Percentiles rank a stretch among this genome's conserved stretches.
Conservation (phyloP, 2,329 filamentous ascomycete genomes). For the Escovopsis sp. region DNA sequence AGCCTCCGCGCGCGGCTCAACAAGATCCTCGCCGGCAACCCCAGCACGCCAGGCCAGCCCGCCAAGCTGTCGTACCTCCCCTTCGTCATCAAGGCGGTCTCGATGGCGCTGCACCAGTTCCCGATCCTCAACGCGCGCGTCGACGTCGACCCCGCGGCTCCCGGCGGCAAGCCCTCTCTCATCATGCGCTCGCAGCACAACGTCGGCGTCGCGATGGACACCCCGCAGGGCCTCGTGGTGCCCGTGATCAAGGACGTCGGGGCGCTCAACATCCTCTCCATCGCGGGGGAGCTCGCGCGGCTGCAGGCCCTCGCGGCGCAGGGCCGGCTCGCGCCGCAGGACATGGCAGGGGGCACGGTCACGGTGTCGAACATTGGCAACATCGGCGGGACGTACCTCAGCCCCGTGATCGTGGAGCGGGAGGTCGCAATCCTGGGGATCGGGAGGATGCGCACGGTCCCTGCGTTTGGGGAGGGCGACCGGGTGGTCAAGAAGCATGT, state of each 20-base stretch:
- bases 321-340: conserved; percentile 60
- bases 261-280: conserved; percentile 57
- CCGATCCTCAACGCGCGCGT: conserved; percentile 81
- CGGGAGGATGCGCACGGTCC: conserved; percentile 65
- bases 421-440: conserved; percentile 89
- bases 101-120: conserved; percentile 65
- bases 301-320: conserved; percentile 58
- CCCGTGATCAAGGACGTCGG: conserved; percentile 82
- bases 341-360: conserved; percentile 79
- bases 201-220: conserved; percentile 92
- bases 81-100: conserved; percentile 92
- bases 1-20: conserved; percentile 64
- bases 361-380: conserved; percentile 95
- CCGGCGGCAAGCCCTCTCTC: conserved; percentile 50
- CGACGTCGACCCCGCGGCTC: conserved; percentile 33
- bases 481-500: conserved; percentile 61
- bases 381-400: conserved; percentile 83
- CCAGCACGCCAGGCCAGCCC: conserved; percentile 33
- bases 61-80: conserved; percentile 77
- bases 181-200: conserved; percentile 77
- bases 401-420: conserved; percentile 77
- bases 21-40: conserved; percentile 32
- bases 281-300: conserved; percentile 61
- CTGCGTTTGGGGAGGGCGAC: conserved; percentile 54
- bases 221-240: conserved; percentile 73